Percentiles rank a stretch among this genome's conserved stretches.
These are phyloP conservation scores for Apophysomyces trapeziformis DNA, from an alignment of 371 early-diverging fungal genomes.

Conservation along the genomic window DNA sequence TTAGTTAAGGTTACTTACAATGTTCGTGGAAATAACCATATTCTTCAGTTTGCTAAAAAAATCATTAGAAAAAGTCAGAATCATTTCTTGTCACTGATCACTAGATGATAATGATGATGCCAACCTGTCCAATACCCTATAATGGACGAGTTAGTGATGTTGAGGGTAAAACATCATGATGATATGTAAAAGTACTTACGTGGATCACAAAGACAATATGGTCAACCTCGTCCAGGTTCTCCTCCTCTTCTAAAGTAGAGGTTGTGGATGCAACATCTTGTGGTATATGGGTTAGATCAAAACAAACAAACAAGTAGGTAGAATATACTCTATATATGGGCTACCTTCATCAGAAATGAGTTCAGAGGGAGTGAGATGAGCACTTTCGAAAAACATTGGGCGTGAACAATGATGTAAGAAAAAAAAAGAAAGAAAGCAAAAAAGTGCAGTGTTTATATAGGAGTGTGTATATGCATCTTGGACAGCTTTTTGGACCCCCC, in stretches of 20 bases:
- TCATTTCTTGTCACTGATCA: background rate
- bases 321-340: background rate
- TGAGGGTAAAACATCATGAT: background rate
- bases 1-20: slow-evolving; percentile 28
- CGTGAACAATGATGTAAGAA: background rate
- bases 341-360: slow-evolving; percentile 17
- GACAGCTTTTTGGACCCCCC: background rate
- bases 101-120: background rate
- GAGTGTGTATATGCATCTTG: background rate
- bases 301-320: background rate
- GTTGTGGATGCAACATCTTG: background rate
- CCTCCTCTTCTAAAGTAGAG: slow-evolving; percentile 15
- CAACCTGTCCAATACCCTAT: slow-evolving; percentile 68
- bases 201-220: slow-evolving; percentile 67
- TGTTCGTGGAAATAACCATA: slow-evolving; percentile 62
- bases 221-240: slow-evolving; percentile 23
- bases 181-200: slow-evolving; percentile 28
- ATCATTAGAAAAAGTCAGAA: too few relatives aligned
- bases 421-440: background rate
- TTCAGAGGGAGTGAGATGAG: slow-evolving; percentile 40
- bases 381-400: slow-evolving; percentile 46
- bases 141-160: too few relatives aligned
- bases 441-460: background rate
- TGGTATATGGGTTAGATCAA: background rate
- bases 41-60: slow-evolving; percentile 53